Percentiles rank a stretch among this genome's conserved stretches.
Conservation (phyloP, 2,329 filamentous ascomycete genomes). For the Ophiosphaerella narmari region DNA sequence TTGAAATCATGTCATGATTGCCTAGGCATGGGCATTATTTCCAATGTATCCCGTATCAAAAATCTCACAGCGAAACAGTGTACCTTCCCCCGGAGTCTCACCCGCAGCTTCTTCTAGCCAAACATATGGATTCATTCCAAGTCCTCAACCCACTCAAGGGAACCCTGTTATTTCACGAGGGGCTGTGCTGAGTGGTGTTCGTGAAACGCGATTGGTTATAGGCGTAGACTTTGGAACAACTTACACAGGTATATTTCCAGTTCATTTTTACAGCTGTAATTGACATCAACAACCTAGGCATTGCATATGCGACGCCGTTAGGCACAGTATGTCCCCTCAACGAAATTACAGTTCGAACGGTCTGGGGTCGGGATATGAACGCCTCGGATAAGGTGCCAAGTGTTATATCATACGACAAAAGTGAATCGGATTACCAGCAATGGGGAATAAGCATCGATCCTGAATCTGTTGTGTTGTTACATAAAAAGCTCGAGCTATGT, state of each 20-base stretch:
- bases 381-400: slow-evolving; percentile 34
- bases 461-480: slow-evolving; percentile 30
- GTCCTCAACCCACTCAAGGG: too few relatives aligned
- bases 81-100: too few relatives aligned
- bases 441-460: slow-evolving; percentile 27
- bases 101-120: too few relatives aligned
- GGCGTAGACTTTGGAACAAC: slow-evolving; percentile 29
- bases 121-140: too few relatives aligned
- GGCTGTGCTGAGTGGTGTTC: background rate
- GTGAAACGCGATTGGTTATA: slow-evolving; percentile 18
- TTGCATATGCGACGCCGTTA: slow-evolving; percentile 14
- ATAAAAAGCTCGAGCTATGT: slow-evolving; percentile 39
- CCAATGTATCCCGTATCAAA: too few relatives aligned
- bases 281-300: slow-evolving; percentile 5
- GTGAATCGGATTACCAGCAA: slow-evolving; percentile 17
- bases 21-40: too few relatives aligned
- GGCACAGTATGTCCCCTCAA: slow-evolving; percentile 12
- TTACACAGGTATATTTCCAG: slow-evolving; percentile 14
- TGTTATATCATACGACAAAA: slow-evolving; percentile 33
- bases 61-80: too few relatives aligned
- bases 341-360: slow-evolving; percentile 26
- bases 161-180: background rate
- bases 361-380: slow-evolving; percentile 30
- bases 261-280: background rate
- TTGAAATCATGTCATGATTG: too few relatives aligned